Base-by-base conservation (phyloP, 2,329 filamentous ascomycete species). In the Colletotrichum sp. region DNA sequence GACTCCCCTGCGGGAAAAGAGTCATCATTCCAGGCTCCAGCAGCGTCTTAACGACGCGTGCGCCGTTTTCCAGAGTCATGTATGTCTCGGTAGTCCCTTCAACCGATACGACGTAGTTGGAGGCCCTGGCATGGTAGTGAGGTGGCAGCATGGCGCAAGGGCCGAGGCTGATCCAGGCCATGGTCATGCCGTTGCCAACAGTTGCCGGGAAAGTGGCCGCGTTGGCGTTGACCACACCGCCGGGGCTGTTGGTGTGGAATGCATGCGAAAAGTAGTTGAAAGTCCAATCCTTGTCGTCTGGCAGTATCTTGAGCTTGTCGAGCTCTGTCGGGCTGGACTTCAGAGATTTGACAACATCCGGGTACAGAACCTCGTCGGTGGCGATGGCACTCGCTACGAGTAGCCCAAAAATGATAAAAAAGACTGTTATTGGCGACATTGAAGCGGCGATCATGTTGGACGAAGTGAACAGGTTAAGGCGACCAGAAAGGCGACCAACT, bases 61-160 rank as follows among this genome's bases (percentile, higher is more conserved):
- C 88, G 4, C 88, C 88, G 73, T 90, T 90, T 80, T 90, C 88
- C 69, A 86, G 83, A 58, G 86, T 84, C 87, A 90, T 90, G 79
- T 84, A 90, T 12, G 87, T 90, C 56, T 85, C 86, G 8, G 86
- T 89, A 52, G 85, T 87, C n/a, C 88, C 88, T 21, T 82, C 80
- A 24, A 89, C 81, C 0, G 85, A 85, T 8, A 89, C 84, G 15
- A 90, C 88, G 48, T 85, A 84, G 76, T 90, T 90, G 26, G 84
- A 83, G 4, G 87, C 89, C 8, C 88, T 83, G 2, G 87, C 87
- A 76, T 91, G 89, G 28, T 85, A 82, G 78, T 90, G 89, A 7
- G 87, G 86, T 16, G 88, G 86, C 18, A 90, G 82, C 85, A 89
- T 89, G 18, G 85, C 85, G 78, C 88, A 90, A 5, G 88, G 87